Evolutionary conservation across 331 rosid species (phyloP).

Genomic region (Phaseolus coccineus): DNA sequence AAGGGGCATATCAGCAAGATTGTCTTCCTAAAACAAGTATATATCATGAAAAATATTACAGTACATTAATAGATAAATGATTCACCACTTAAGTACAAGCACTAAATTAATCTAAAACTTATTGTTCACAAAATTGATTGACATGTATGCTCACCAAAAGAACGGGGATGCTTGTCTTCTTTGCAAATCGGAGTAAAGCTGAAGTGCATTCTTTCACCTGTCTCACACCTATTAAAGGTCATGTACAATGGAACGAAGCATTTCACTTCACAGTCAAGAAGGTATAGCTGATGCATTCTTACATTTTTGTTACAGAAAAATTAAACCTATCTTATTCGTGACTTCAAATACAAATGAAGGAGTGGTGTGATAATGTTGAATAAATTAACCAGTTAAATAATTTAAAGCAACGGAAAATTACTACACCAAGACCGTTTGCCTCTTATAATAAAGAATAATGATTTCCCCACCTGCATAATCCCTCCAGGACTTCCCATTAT

Average conservation of each 20-base stretch:
- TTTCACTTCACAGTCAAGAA: slow-evolving; percentile 32
- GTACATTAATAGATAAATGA: not conserved
- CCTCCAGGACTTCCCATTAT: slow-evolving; percentile 92
- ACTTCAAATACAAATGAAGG: slow-evolving; percentile 5
- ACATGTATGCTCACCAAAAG: slow-evolving; percentile 69
- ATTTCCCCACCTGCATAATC: slow-evolving; percentile 64
- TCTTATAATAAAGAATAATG: not conserved
- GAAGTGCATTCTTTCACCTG: slow-evolving; percentile 93
- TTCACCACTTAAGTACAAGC: not conserved
- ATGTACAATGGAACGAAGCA: slow-evolving; percentile 28
- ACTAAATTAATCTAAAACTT: slow-evolving; percentile 6
- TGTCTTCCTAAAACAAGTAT: slow-evolving; percentile 9
- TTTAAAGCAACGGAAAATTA: slow-evolving; percentile 19
- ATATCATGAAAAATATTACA: not conserved
- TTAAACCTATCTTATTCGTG: not conserved
- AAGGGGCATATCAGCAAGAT: not conserved
- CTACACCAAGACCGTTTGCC: not conserved
- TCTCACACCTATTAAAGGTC: slow-evolving; percentile 41
- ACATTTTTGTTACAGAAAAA: not conserved
- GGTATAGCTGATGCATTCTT: slow-evolving; percentile 20
- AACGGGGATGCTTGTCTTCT: slow-evolving; percentile 80
- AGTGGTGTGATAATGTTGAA: not conserved
- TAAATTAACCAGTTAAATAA: slow-evolving; percentile 14
- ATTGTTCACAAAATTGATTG: slow-evolving; percentile 1
- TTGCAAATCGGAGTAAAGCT: slow-evolving; percentile 81